phyloP scores from a whole-genome alignment of 2,329 filamentous ascomycete species.

The Fusarium redolens region DNA sequence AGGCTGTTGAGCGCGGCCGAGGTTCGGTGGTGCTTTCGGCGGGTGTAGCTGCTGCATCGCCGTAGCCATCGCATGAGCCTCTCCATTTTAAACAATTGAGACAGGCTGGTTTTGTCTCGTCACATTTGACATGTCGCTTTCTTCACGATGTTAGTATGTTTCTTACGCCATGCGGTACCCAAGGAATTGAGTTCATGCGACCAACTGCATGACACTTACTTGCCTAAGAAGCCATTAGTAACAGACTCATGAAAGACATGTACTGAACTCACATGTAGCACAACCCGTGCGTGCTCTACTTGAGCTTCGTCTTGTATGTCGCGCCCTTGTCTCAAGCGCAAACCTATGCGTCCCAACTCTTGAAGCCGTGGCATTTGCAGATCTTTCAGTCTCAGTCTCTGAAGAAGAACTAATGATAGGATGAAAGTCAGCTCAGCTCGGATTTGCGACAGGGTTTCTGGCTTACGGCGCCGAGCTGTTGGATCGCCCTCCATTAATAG shows the following conservation, averaged over 20 bases:
- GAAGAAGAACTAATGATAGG: constrained; percentile 33
- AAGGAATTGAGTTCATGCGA: neutral
- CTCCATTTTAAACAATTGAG: constrained; percentile 56
- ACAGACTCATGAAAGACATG: neutral
- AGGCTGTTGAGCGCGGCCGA: constrained; percentile 13
- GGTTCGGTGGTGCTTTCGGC: constrained; percentile 9
- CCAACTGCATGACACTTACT: constrained; percentile 44
- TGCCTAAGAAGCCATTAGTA: constrained; percentile 43
- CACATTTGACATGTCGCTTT: constrained; percentile 57
- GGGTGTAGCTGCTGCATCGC: constrained; percentile 29
- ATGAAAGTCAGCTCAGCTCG: constrained; percentile 14
- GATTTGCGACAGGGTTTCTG: constrained; percentile 18
- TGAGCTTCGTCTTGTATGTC: constrained; percentile 54
- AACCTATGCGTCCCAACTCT: constrained; percentile 51
- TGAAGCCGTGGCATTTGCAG: constrained; percentile 31
- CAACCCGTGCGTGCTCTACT: constrained; percentile 54
- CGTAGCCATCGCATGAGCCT: constrained; percentile 54
- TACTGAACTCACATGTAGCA: constrained; percentile 49
- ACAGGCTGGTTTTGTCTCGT: constrained; percentile 55
- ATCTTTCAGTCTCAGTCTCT: constrained; percentile 21
- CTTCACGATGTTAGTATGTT: constrained; percentile 39
- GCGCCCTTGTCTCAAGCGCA: constrained; percentile 52
- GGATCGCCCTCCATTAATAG: constrained; percentile 39
- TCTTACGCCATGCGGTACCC: neutral
- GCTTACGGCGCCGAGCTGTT: constrained; percentile 43